Evolutionary conservation across 495 filamentous ascomycete species (phyloP).

Genomic region (Penicillium alfredii): DNA sequence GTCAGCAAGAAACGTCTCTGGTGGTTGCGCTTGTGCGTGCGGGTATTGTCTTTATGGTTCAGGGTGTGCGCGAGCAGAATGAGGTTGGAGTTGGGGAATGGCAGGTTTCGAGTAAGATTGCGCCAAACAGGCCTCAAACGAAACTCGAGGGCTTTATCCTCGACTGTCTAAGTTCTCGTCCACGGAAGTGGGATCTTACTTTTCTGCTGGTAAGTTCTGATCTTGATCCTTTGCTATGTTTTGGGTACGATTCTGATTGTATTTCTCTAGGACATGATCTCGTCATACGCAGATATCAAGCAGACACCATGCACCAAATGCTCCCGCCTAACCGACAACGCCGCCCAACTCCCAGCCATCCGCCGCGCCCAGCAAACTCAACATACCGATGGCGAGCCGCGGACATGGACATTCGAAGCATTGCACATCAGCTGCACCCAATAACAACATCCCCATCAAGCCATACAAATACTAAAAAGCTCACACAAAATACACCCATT

Average conservation of each 20-base stretch:
- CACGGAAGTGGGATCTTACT: conserved; percentile 39
- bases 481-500: not conserved
- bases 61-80: conserved; percentile 15
- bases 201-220: conserved; percentile 38
- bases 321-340: conserved; percentile 31
- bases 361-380: conserved; percentile 17
- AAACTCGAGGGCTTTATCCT: conserved; percentile 32
- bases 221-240: no score
- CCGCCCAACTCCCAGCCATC: conserved; percentile 34
- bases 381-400: conserved; percentile 1
- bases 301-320: conserved; percentile 37
- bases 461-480: not conserved
- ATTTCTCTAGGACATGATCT: conserved; percentile 39
- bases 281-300: conserved; percentile 38
- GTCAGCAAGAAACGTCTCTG: conserved; percentile 22
- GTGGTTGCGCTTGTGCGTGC: conserved; percentile 27
- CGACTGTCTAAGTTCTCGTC: conserved; percentile 31
- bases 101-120: conserved; percentile 25
- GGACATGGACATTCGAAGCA: conserved; percentile 17
- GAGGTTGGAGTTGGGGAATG: conserved; percentile 24
- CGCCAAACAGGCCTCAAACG: conserved; percentile 14
- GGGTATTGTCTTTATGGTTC: conserved; percentile 31
- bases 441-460: no score
- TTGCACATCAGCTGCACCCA: conserved; percentile 22
- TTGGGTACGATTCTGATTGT: no score